Base-by-base conservation (phyloP, 1,139 yeast species). In the Geotrichum cucujoidarum region DNA sequence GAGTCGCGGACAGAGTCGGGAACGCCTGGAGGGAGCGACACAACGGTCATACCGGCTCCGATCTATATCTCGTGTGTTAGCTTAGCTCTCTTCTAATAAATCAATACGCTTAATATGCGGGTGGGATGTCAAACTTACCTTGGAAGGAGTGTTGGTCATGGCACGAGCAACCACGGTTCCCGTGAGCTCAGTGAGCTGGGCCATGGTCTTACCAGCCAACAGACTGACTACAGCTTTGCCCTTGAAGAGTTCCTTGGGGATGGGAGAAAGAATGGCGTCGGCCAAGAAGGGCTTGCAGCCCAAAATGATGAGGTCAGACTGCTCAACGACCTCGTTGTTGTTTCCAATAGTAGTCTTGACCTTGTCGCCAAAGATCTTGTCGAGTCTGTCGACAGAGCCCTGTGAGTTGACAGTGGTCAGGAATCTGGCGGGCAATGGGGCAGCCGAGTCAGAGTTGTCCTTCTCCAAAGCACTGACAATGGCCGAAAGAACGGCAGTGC, bases 71-170 rank as follows among this genome's bases (percentile, higher is more conserved):
- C n/a, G n/a, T n/a, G n/a, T n/a, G n/a, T n/a, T n/a, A n/a, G n/a
- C n/a, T n/a, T n/a, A n/a, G n/a, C n/a, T n/a, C n/a, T n/a, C n/a
- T n/a, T n/a, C n/a, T n/a, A n/a, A n/a, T n/a, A n/a, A n/a, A n/a
- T n/a, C n/a, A 10, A 24, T 6, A 24, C 10, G 27, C 27, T 24
- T 24, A 24, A 24, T 6, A 24, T 6, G 27, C 27, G 10, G 27
- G 27, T 6, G 10, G 6, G 6, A 10, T 10, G 30, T n/a, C 21
- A 5, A n/a, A 22, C 41, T n/a, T 42, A 53, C 53, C 65, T 83
- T 85, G 37, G 97, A 95, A 3, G 98, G 97, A 0, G 98, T 92
- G 68, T 92, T 92, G 51, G 98, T 92, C 95, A 94, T 90, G n/a
- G 94, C 95, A 57, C 95, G 79, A 43, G 95, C 88, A 41, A 90